Conservation (phyloP, 371 early-diverging fungal genomes). For the Lichtheimia ramosa region DNA sequence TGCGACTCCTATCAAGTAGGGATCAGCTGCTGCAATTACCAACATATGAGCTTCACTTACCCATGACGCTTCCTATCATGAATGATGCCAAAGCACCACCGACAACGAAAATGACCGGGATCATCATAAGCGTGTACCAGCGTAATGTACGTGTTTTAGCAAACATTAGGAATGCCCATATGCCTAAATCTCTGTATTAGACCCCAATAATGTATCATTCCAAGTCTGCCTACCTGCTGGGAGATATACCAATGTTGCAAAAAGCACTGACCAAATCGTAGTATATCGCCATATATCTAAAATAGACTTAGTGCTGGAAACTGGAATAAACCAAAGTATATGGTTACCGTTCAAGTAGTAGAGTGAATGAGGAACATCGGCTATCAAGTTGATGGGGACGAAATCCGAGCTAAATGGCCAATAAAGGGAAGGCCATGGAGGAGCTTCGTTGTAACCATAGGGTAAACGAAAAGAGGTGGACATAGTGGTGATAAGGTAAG, state of each 20-base stretch:
- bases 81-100: slow-evolving; percentile 57
- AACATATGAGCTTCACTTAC: slow-evolving; percentile 24
- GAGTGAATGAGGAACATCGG: slow-evolving; percentile 46
- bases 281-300: slow-evolving; percentile 54
- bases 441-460: slow-evolving; percentile 53
- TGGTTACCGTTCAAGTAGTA: slow-evolving; percentile 41
- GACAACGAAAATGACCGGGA: slow-evolving; percentile 54
- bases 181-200: slow-evolving; percentile 9
- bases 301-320: too few species aligned
- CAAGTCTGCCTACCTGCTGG: slow-evolving; percentile 37
- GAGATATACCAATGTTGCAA: slow-evolving; percentile 40
- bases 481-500: slow-evolving; percentile 12
- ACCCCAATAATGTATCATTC: background rate
- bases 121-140: slow-evolving; percentile 45
- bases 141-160: slow-evolving; percentile 51
- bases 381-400: slow-evolving; percentile 38
- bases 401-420: slow-evolving; percentile 58
- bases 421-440: slow-evolving; percentile 64
- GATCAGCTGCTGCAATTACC: background rate
- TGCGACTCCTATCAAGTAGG: slow-evolving; percentile 44
- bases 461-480: slow-evolving; percentile 51
- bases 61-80: slow-evolving; percentile 60
- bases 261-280: slow-evolving; percentile 46
- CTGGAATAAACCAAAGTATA: too few species aligned
- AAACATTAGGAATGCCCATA: slow-evolving; percentile 48